Base-by-base conservation (phyloP, 148 eudicot species). In the Silene uniflora region DNA sequence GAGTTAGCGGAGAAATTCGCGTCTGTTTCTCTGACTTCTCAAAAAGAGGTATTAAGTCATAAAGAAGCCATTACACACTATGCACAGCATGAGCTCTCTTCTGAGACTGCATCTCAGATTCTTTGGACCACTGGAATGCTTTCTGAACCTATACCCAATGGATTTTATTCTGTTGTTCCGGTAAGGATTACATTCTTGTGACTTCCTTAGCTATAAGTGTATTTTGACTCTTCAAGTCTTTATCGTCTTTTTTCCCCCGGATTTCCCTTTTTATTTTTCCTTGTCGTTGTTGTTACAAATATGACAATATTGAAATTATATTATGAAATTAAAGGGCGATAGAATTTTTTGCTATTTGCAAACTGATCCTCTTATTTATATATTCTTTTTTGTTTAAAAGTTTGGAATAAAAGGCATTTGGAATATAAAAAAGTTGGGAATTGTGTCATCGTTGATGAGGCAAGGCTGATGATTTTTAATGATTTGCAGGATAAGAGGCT, bases 111-210 rank as follows among this genome's bases (percentile, higher is more conserved):
- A 22, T 95, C 94, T 47, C 89, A 87, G 79, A 87, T 88, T 81
- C 88, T 95, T 19, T 92, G 97, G 99, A 87, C 83, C 77, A 92
- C 94, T 68, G 96, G 97, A 79, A 83, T 84, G 76, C 96, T 95
- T 72, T 90, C 96, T 71, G 91, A 88, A 78, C 89, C 90, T 23
- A 91, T 95, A 69, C 92, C 97, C 46, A 82, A 95, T 87, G 99
- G 99, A 59, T 95, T 95, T 89, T 95, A 89, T 84, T 95, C 91
- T 54, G 80, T 91, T 82, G 83, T 85, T 74, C 97, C 91, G 71
- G 98, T 95, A 83, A 92, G 97, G 54, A 68, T 47, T 49, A 52
- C 39, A 13, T 49, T 49, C 14, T 49, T 13, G 14, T 13, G 14
- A 10, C 54, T 49, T 49, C 35, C 4, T 3, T 32, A 32, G 35